Evolutionary conservation across 495 filamentous ascomycete species (phyloP), one percentile per base, ranked within the genome.

Genomic region (Bryoglossum gracile): DNA sequence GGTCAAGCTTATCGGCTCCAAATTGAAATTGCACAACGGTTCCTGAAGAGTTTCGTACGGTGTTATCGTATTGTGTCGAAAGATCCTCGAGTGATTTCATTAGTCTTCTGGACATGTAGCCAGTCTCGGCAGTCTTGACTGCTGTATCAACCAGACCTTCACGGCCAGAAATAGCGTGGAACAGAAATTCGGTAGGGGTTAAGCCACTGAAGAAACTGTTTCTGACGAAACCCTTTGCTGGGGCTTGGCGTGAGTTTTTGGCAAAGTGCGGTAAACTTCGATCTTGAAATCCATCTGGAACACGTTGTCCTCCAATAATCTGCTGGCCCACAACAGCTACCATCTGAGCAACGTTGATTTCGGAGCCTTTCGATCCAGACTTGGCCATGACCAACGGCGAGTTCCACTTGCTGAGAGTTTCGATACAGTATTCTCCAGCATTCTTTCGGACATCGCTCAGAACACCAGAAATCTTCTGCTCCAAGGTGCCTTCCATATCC

Each of bases 81-180:
- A 97, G 71, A 75, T 98, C 92, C 61, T 98, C 92, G 28, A 98
- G 72, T 0, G 87, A 92, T 68, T 98, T 98, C 92, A 98, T 97
- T 64, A 98, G 65, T 34, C 92, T 83, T 68, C 92, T 81, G 50
- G 90, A 96, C 94, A 98, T 98, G 69, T 98, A 98, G 45, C 92
- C 92, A 4, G 92, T 98, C 66, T 98, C 92, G 22, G 92, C 92
- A 13, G 92, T 98, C 71, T 98, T 98, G 68, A 98, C 92, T 25
- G 92, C 92, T n/a, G 92, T 98, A 79, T 98, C 92, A 57, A 98
- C 90, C 53, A 98, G 71, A 77, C 92, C 92, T 80, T 95, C 92
- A 81, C 92, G 86, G 62, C 92, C 92, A 34, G 87, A 92, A 70
- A 97, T 95, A 51, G 92, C 92, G 74, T 98, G 92, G 71, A 98